Evolutionary conservation across 139 green algal genomes (phyloP), one percentile per base, ranked within the genome.

Genomic region (Tetradesmus obliquus): DNA sequence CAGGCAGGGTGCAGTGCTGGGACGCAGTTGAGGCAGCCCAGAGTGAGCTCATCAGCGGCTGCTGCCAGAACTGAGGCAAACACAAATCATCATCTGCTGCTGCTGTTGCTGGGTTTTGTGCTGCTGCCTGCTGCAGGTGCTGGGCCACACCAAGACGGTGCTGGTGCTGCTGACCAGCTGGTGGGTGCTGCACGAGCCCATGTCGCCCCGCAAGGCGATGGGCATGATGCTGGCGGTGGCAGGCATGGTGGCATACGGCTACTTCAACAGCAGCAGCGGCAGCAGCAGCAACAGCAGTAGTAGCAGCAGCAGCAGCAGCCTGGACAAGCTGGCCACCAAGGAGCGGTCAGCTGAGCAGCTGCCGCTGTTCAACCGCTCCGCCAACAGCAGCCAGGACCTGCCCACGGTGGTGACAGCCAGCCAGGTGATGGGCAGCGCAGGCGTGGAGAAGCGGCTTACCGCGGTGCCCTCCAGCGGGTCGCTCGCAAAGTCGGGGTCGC

Each of bases 101-200:
- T 58, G 54, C 22, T 71, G 66, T 10, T 62, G 17, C 32, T 91
- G 19, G 55, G 3, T 79, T 58, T 9, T 5, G 22, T 66, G 85
- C 32, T 83, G 24, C 84, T 71, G 22, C n/a, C 8, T 55, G 19
- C 51, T 24, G 82, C 95, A 98, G 96, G 97, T 98, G 80, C 94
- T 98, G 90, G 97, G 97, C 66, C 97, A 98, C 94, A 96, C 94
- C 84, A 98, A 98, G 95, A 98, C 97, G 0, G 87, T 98, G 20
- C 83, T 97, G 74, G 97, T 98, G 87, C 94, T 98, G 87, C 91
- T 97, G 76, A 94, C 93, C 12, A 96, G 96, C 57, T 98, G 95
- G 96, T 24, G 93, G n/a, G 96, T 97, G 90, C 93, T 98, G 58
- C 93, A 96, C 0, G 97, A 98, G 79, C 74, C 87, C 57, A 96